phyloP scores from a whole-genome alignment of 1,284 basidiomycete genomes.

The Thecaphora frezii region DNA sequence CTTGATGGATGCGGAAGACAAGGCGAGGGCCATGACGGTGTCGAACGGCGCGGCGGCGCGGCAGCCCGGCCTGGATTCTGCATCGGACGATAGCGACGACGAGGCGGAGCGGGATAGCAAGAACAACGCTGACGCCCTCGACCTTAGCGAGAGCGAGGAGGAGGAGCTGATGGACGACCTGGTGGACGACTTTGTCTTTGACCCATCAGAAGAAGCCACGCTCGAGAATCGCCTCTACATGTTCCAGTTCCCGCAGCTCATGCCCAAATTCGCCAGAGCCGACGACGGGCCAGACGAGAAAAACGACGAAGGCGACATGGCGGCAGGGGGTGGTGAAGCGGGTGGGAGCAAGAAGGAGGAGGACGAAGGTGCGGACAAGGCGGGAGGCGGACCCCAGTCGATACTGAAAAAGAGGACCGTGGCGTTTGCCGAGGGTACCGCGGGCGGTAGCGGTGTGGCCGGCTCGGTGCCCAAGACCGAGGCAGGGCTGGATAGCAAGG shows the following conservation, averaged over 20 bases:
- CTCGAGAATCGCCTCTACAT: conserved; percentile 72
- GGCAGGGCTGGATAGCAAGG: conserved; percentile 6
- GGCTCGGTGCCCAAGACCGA: conserved; percentile 5
- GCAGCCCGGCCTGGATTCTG: conserved; percentile 1
- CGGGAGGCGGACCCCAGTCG: background rate
- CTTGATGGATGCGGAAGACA: background rate
- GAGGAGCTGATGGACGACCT: conserved; percentile 84
- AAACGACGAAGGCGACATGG: background rate
- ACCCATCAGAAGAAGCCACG: conserved; percentile 38
- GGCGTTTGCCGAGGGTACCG: conserved; percentile 44
- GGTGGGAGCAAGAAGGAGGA: no score
- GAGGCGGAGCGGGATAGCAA: conserved; percentile 61
- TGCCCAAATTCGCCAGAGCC: conserved; percentile 69
- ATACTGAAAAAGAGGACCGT: conserved; percentile 30
- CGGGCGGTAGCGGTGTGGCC: conserved; percentile 30
- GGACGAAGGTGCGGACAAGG: no score
- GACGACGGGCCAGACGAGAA: background rate
- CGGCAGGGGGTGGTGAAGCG: no score
- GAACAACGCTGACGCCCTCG: conserved; percentile 72
- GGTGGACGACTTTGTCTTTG: conserved; percentile 71
- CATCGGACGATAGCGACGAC: conserved; percentile 30
- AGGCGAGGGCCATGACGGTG: conserved; percentile 5
- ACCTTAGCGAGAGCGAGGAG: conserved; percentile 80
- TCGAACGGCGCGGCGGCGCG: conserved; percentile 23
- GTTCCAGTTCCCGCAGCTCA: conserved; percentile 89